phyloP scores from a whole-genome alignment of 192 early-diverging fungal genomes.

The Podila minutissima region DNA sequence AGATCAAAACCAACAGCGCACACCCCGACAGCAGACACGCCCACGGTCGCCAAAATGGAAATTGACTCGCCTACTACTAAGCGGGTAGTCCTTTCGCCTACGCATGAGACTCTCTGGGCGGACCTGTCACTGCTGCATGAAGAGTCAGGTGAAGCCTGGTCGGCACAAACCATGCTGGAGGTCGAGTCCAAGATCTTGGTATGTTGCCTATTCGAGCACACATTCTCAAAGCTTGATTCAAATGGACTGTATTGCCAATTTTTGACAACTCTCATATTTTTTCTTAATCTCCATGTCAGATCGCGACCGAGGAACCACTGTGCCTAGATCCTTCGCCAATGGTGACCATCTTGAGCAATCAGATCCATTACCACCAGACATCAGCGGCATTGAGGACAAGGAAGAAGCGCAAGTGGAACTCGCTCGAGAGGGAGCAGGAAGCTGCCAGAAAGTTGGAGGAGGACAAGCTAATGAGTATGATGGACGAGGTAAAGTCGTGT shows the following conservation, averaged over 20 bases:
- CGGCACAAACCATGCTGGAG: conserved; percentile 64
- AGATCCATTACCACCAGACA: conserved; percentile 63
- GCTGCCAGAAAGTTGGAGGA: conserved; percentile 74
- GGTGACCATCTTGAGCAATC: conserved; percentile 74
- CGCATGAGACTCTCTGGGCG: conserved; percentile 64
- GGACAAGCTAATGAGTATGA: conserved; percentile 72
- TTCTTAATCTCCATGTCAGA: conserved; percentile 19
- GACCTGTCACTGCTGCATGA: conserved; percentile 60
- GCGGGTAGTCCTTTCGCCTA: conserved; percentile 57
- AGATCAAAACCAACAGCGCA: conserved; percentile 3
- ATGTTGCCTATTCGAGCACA: neutral
- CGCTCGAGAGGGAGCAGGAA: conserved; percentile 74
- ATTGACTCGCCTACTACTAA: conserved; percentile 23
- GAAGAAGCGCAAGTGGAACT: conserved; percentile 77
- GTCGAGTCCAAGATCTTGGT: conserved; percentile 73
- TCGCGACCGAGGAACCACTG: conserved; percentile 73
- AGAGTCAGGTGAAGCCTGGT: conserved; percentile 56
- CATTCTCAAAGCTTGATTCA: neutral
- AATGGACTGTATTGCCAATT: neutral
- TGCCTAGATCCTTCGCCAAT: conserved; percentile 76
- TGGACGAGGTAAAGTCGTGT: conserved; percentile 65
- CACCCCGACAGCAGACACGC: neutral
- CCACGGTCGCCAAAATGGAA: conserved; percentile 8
- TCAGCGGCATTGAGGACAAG: conserved; percentile 59
- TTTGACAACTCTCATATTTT: neutral